These are phyloP conservation scores for Chalaropsis ovoidea DNA, from an alignment of 2,329 filamentous ascomycete species.

Conservation along the genomic window DNA sequence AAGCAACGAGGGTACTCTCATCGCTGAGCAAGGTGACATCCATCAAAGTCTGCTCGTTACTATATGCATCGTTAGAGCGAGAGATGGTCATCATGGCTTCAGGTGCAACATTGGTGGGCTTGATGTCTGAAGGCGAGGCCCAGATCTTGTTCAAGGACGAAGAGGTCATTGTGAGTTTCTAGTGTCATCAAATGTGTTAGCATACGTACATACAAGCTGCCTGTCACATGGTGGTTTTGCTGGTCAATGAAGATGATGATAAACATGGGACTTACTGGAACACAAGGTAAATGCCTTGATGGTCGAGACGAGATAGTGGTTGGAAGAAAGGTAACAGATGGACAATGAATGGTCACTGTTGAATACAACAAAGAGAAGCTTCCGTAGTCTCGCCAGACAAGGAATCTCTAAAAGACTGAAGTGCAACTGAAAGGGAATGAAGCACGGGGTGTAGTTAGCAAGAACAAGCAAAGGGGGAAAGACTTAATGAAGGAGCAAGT, in stretches of 20 bases:
- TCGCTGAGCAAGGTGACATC: conserved; percentile 14
- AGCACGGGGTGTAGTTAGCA: too few species aligned
- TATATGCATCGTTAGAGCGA: not conserved
- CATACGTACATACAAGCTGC: not conserved
- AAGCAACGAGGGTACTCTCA: conserved; percentile 20
- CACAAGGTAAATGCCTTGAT: not conserved
- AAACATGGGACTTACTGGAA: not conserved
- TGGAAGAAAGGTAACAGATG: not conserved
- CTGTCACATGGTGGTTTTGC: not conserved
- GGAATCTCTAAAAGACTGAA: not conserved
- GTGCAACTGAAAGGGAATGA: not conserved
- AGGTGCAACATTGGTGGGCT: not conserved
- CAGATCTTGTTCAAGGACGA: not conserved
- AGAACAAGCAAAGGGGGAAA: not conserved
- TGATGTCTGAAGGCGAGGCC: not conserved
- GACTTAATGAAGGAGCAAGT: not conserved
- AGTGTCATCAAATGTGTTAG: not conserved
- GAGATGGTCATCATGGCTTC: conserved; percentile 9
- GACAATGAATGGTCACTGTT: not conserved
- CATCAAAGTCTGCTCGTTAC: conserved; percentile 3
- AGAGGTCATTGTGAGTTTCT: not conserved
- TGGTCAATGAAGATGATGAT: not conserved
- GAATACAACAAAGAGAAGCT: not conserved
- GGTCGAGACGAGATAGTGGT: not conserved
- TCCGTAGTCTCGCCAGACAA: conserved; percentile 5